phyloP scores from a whole-genome alignment of 148 eudicot genomes.

The Nyssa sinensis region DNA sequence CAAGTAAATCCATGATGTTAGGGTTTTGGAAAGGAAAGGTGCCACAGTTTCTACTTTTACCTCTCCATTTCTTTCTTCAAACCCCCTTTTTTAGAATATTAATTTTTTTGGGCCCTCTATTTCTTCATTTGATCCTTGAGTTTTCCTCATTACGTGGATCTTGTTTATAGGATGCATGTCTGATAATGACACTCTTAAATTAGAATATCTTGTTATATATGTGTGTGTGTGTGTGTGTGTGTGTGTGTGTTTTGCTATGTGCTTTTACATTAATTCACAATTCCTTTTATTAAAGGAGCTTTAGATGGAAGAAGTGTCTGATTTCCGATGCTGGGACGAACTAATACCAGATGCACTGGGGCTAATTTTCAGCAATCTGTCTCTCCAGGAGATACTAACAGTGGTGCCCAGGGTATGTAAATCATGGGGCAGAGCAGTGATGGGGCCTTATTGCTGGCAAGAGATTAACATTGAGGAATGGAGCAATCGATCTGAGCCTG shows the following conservation, averaged over 20 bases:
- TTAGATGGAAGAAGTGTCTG: constrained; percentile 46
- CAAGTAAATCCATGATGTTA: background rate
- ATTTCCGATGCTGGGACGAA: constrained; percentile 56
- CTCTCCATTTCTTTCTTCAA: too few relatives aligned
- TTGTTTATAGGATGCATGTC: too few relatives aligned
- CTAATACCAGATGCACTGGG: constrained; percentile 70
- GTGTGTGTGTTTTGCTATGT: too few relatives aligned
- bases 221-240: too few relatives aligned
- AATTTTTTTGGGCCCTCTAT: background rate
- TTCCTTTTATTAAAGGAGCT: background rate
- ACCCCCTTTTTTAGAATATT: background rate
- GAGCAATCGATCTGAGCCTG: constrained; percentile 40
- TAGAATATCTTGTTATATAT: too few relatives aligned
- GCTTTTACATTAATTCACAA: background rate
- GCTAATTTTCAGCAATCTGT: constrained; percentile 47
- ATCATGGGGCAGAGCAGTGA: constrained; percentile 61
- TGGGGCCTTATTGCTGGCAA: constrained; percentile 84
- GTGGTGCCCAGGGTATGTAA: constrained; percentile 75
- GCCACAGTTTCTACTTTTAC: background rate
- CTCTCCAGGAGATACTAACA: constrained; percentile 51
- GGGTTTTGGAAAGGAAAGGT: background rate
- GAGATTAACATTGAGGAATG: constrained; percentile 66
- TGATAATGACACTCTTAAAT: too few relatives aligned
- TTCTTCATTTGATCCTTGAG: background rate
- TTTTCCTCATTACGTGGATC: background rate